phyloP scores from a whole-genome alignment of 83 land plant genomes.

The Thuja plicata region DNA sequence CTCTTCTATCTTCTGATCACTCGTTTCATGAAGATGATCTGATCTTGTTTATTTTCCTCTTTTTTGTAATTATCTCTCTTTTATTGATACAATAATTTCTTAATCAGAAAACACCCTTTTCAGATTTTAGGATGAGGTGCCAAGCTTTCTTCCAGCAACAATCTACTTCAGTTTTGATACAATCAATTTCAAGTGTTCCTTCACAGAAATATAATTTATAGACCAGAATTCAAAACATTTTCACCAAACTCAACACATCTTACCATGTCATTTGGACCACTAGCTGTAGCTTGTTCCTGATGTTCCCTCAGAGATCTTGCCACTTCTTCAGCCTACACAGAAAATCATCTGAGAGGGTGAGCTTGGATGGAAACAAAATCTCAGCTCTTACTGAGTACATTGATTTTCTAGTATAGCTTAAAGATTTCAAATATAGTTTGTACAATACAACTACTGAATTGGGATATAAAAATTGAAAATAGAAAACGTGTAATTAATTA shows the following conservation, averaged over 20 bases:
- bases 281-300: conserved; percentile 27
- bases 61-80: no score
- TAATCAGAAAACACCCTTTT: not conserved
- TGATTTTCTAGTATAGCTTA: conserved; percentile 2
- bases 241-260: conserved; percentile 15
- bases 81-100: no score
- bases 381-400: not conserved
- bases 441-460: not conserved
- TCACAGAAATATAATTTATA: not conserved
- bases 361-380: not conserved
- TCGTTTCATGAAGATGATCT: no score
- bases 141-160: not conserved
- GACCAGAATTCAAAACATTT: not conserved
- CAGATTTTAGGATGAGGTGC: not conserved
- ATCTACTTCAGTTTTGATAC: not conserved
- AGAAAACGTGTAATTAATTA: not conserved
- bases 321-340: conserved; percentile 72
- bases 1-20: no score
- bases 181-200: not conserved
- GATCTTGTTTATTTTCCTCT: no score
- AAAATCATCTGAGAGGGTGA: not conserved
- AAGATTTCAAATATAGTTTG: not conserved
- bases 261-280: conserved; percentile 36
- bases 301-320: conserved; percentile 66
- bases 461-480: not conserved